Percentiles rank a stretch among this genome's conserved stretches.
phyloP scores from a whole-genome alignment of 2,329 filamentous ascomycete species.

The Fusarium subtropicale region DNA sequence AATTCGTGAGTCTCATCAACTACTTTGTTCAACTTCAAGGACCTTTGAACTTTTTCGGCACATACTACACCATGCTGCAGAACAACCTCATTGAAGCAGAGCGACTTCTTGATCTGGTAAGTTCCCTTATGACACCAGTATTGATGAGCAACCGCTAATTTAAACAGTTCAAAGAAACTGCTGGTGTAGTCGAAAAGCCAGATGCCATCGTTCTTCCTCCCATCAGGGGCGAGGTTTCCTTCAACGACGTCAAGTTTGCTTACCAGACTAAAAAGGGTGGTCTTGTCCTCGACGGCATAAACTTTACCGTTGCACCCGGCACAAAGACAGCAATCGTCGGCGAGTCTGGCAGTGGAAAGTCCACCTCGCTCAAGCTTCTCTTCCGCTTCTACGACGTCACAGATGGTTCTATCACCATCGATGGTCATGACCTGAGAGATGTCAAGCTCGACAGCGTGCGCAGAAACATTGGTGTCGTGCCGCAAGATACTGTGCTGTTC shows the following conservation, averaged over 20 bases:
- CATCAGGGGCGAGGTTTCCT: conserved; percentile 54
- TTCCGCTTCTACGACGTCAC: conserved; percentile 64
- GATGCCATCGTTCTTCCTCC: conserved; percentile 51
- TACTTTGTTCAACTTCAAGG: conserved; percentile 72
- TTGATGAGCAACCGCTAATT: conserved; percentile 15
- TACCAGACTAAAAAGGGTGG: conserved; percentile 55
- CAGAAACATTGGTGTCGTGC: conserved; percentile 58
- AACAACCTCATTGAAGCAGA: conserved; percentile 61
- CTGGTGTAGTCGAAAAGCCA: conserved; percentile 57
- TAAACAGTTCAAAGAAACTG: conserved; percentile 56
- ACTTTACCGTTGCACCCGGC: conserved; percentile 57
- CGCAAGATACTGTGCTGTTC: conserved; percentile 61
- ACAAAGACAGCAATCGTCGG: conserved; percentile 61
- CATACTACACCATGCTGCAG: conserved; percentile 60
- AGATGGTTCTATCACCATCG: conserved; percentile 59
- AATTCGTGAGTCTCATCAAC: conserved; percentile 67
- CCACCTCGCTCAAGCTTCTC: conserved; percentile 61
- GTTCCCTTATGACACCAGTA: background rate
- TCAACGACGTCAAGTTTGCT: conserved; percentile 58
- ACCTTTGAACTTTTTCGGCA: conserved; percentile 71
- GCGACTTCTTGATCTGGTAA: conserved; percentile 58
- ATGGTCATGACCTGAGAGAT: conserved; percentile 59
- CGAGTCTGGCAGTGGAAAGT: conserved; percentile 61
- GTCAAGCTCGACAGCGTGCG: conserved; percentile 56
- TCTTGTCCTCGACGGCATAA: conserved; percentile 55